phyloP scores from a whole-genome alignment of 768 basidiomycete genomes.

The Phylloporus sp. region DNA sequence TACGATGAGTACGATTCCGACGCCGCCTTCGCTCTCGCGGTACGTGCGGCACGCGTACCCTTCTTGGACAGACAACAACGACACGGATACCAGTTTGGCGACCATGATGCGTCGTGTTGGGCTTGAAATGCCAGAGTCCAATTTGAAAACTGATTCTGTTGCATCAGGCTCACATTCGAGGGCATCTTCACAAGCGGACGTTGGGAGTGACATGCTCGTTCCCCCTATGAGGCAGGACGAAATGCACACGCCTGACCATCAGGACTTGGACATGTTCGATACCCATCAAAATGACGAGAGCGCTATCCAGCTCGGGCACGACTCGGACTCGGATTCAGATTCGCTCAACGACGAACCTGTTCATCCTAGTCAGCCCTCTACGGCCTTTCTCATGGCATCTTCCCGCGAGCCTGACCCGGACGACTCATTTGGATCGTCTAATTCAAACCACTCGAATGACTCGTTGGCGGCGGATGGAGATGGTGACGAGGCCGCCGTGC shows the following conservation, averaged over 20 bases:
- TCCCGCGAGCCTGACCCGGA: slow-evolving; percentile 30
- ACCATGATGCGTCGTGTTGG: slow-evolving; percentile 66
- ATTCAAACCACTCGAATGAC: slow-evolving; percentile 56
- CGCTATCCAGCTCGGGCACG: slow-evolving; percentile 9
- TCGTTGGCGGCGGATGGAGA: slow-evolving; percentile 46
- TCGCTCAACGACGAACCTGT: slow-evolving; percentile 51
- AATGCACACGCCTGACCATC: slow-evolving; percentile 22
- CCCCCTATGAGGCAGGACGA: slow-evolving; percentile 4
- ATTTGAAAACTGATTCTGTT: slow-evolving; percentile 13
- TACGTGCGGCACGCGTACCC: slow-evolving; percentile 45
- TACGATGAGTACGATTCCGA: slow-evolving; percentile 63
- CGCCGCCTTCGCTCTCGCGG: slow-evolving; percentile 67
- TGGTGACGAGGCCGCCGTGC: slow-evolving; percentile 41
- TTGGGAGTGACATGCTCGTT: neutral
- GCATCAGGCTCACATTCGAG: slow-evolving; percentile 12
- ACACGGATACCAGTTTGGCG: slow-evolving; percentile 56
- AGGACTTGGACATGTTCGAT: slow-evolving; percentile 23
- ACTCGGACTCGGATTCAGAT: slow-evolving; percentile 30
- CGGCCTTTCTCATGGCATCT: slow-evolving; percentile 64
- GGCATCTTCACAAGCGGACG: slow-evolving; percentile 5
- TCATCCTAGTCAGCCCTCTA: slow-evolving; percentile 59
- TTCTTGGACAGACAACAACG: slow-evolving; percentile 38
- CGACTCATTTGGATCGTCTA: slow-evolving; percentile 40
- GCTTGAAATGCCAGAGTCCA: slow-evolving; percentile 38
- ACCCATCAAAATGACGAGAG: slow-evolving; percentile 24